Base-by-base conservation (phyloP, 108 stramenopile species). In the Schizochytrium sp. region DNA sequence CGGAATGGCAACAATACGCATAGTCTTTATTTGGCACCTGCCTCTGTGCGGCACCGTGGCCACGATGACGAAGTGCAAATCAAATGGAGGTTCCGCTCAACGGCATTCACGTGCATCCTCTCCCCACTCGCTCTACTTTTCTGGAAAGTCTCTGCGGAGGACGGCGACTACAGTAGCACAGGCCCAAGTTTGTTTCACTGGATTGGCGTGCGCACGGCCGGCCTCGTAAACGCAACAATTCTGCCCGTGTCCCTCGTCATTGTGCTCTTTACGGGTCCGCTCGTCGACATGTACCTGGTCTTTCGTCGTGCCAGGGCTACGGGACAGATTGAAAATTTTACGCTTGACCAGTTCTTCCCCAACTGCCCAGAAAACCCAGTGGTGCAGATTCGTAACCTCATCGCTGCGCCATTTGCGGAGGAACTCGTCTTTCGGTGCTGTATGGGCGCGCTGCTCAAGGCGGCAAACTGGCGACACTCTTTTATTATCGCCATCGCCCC, bases 1-100 rank as follows among this genome's bases (percentile, higher is more conserved):
- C 2, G 34, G 34, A 34, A 34, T 34, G 34, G 34, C 34, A 34
- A 34, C 2, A 34, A 34, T 2, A 34, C 34, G 34, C 34, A 72
- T 41, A 83, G 76, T 23, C 23, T 83, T 6, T 83, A 83, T 4
- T 3, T 83, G 25, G 76, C 76, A 3, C 76, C 76, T 12, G 51
- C 48, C 23, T 8, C 76, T 8, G 76, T 83, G 45, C 76, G 76
- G 76, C 45, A 28, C 48, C 45, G 76, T 12, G 76, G 43, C n/a
- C 76, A 83, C 28, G 51, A 83, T 34, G 76, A 83, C 76, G 45
- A 47, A 18, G 76, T 83, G n/a, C 76, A 83, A 45, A 83, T 83
- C 76, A 83, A 53, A 3, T 83, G 76, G 76, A 21, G 76, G 76
- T 83, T 83, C 4, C 6, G 76, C 16, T 83, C 76, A 14, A 83